Conservation (phyloP, 768 basidiomycete species). For the Tricholoma sp. region DNA sequence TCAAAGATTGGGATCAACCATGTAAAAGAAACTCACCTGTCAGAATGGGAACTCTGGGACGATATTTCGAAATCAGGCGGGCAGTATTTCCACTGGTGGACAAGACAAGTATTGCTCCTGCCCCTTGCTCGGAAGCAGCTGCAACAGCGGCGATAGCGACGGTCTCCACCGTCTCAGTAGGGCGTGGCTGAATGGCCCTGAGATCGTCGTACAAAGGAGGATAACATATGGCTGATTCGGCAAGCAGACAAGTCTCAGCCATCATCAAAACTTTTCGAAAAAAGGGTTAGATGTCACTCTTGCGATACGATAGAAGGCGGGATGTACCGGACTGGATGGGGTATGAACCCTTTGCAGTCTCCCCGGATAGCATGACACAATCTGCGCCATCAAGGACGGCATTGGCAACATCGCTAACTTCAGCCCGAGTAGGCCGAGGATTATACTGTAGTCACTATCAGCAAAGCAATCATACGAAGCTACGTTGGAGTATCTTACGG, state of each 20-base stretch:
- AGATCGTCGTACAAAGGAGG: constrained; percentile 92
- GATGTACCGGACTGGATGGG: constrained; percentile 87
- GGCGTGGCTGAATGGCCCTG: constrained; percentile 69
- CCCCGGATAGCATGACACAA: constrained; percentile 99
- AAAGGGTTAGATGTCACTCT: neutral
- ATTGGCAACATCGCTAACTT: constrained; percentile 98
- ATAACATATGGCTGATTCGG: constrained; percentile 94
- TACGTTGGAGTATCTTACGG: constrained; percentile 41
- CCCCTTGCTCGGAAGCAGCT: constrained; percentile 91
- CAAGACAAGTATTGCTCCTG: constrained; percentile 91
- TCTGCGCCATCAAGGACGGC: constrained; percentile 98
- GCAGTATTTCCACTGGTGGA: constrained; percentile 97
- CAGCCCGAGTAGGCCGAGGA: constrained; percentile 96
- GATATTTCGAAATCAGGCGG: constrained; percentile 93
- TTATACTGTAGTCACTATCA: constrained; percentile 63
- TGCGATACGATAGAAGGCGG: neutral
- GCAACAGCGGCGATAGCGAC: constrained; percentile 95
- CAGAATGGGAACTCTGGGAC: constrained; percentile 90
- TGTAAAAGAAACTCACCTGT: constrained; percentile 52
- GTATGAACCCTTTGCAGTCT: constrained; percentile 97
- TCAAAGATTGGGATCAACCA: neutral
- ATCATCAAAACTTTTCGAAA: constrained; percentile 82
- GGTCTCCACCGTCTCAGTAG: constrained; percentile 93
- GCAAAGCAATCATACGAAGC: neutral
- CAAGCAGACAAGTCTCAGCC: constrained; percentile 98